Evolutionary conservation across 768 basidiomycete genomes (phyloP), one percentile per base, ranked within the genome.

Genomic region (Epithele typhae): DNA sequence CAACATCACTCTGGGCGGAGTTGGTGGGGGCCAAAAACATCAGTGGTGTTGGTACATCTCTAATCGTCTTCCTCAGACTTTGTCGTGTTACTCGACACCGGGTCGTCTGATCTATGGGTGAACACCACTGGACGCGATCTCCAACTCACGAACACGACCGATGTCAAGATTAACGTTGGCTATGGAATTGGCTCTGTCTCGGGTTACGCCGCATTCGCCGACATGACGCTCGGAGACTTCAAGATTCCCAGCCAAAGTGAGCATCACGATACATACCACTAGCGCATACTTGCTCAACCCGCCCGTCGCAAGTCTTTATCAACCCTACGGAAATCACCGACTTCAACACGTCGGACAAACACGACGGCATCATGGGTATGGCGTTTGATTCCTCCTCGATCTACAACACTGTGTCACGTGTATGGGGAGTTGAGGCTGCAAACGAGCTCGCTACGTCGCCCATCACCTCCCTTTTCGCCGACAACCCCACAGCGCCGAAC

Each of bases 301-400:
- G 24, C 58, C 82, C 81, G 27, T 7, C 8, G 18, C 71, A 81
- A 55, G 67, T 74, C 5, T 71, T 90, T 48, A 52, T 80, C 25
- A 68, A 71, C 8, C 53, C 45, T 12, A 46, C 46, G 5, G 19
- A 45, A 7, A 52, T 53, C 3, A 51, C 56, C 8, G 82, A 79
- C 30, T 64, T 78, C 40, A 87, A 87, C 61, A 82, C 85, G 10
- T 79, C 84, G 55, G 82, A 79, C 22, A 81, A 84, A 17, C 14
- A 30, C 27, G 61, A 67, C 54, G 89, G 89, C 18, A 78, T 92
- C 55, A 59, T 81, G 33, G 88, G 90, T 21, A 74, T 91, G n/a
- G 86, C 90, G 25, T 89, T 89, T 57, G 81, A 80, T 42, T 74
- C 87, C 30, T 91, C 90, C 3, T 73, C 66, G 27, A 78, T 94